Evolutionary conservation across 2,329 filamentous ascomycete species (phyloP).

Genomic region (Pseudogymnoascus sp.): DNA sequence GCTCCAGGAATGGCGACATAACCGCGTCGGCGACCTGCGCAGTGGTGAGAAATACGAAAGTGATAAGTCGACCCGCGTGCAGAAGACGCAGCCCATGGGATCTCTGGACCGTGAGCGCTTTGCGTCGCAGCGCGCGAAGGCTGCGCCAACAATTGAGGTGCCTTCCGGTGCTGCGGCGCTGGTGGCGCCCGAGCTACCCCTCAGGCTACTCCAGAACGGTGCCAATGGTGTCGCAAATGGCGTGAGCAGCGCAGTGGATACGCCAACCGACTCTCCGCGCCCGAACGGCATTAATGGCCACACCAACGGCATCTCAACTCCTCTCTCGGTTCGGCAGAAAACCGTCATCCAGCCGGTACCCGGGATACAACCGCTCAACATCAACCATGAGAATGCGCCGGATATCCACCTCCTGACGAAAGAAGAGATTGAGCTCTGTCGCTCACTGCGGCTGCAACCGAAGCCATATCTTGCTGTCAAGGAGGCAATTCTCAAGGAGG

Average conservation of each 20-base stretch:
- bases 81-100: slow-evolving; percentile 62
- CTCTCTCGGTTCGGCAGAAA: slow-evolving; percentile 35
- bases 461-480: slow-evolving; percentile 96
- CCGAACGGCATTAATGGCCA: slow-evolving; percentile 49
- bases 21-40: slow-evolving; percentile 75
- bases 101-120: slow-evolving; percentile 76
- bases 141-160: slow-evolving; percentile 54
- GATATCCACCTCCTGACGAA: slow-evolving; percentile 79
- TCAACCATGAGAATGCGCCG: slow-evolving; percentile 54
- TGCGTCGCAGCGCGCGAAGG: slow-evolving; percentile 60
- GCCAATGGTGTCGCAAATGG: slow-evolving; percentile 10
- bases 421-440: slow-evolving; percentile 81
- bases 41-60: slow-evolving; percentile 87
- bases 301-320: slow-evolving; percentile 29
- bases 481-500: slow-evolving; percentile 82
- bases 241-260: neutral
- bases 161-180: slow-evolving; percentile 67
- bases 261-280: slow-evolving; percentile 24
- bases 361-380: slow-evolving; percentile 34
- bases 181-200: slow-evolving; percentile 68
- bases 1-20: slow-evolving; percentile 85
- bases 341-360: slow-evolving; percentile 42
- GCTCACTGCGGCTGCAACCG: slow-evolving; percentile 72
- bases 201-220: slow-evolving; percentile 40
- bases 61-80: slow-evolving; percentile 71